phyloP scores from a whole-genome alignment of 805 yeast species.

The Lipomyces anomalus region DNA sequence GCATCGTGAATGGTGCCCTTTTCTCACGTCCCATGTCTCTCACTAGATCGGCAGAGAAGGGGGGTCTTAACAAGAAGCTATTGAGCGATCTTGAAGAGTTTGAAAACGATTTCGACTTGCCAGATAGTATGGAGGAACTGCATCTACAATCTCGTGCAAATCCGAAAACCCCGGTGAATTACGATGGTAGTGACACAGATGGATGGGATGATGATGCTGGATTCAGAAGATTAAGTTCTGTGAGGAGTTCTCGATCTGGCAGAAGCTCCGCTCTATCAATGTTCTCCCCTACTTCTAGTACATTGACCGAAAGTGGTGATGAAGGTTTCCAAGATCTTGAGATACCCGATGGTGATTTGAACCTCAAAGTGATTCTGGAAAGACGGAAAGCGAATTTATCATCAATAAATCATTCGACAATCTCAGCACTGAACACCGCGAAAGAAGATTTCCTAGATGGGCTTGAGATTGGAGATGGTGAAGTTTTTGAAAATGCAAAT shows the following conservation, averaged over 20 bases:
- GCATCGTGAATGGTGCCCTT: too few species aligned
- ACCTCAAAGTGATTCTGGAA: conserved; percentile 16
- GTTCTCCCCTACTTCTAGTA: conserved; percentile 20
- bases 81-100: conserved; percentile 5
- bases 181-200: conserved; percentile 10
- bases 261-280: conserved; percentile 17
- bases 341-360: conserved; percentile 19
- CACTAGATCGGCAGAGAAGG: neutral
- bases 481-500: conserved; percentile 5
- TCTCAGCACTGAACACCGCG: neutral
- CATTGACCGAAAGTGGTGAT: conserved; percentile 21
- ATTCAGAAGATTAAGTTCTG: neutral
- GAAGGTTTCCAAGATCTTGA: conserved; percentile 19
- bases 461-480: conserved; percentile 19
- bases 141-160: neutral
- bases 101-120: conserved; percentile 18
- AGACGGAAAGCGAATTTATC: neutral
- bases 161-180: conserved; percentile 8
- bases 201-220: conserved; percentile 19
- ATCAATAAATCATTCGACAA: too few species aligned
- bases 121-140: conserved; percentile 6
- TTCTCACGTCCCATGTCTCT: too few species aligned
- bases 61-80: neutral
- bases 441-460: conserved; percentile 21
- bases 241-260: conserved; percentile 10